Evolutionary conservation across 495 filamentous ascomycete species (phyloP).

Genomic region (Astrothelium subdiscretum): DNA sequence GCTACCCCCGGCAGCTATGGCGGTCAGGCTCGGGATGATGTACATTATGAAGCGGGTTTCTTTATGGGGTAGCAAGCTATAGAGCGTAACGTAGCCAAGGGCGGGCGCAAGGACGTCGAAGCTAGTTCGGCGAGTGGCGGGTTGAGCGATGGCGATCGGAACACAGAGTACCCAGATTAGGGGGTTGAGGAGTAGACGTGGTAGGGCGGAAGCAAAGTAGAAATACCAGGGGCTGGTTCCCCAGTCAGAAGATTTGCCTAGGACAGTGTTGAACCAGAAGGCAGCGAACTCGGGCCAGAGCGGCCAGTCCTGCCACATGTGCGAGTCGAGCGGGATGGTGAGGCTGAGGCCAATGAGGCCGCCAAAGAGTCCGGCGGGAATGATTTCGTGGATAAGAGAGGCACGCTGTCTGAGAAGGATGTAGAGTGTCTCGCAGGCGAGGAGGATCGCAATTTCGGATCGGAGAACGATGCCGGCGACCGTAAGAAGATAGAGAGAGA

Average conservation of each 20-base stretch:
- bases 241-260: slow-evolving; percentile 69
- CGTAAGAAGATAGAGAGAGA: slow-evolving; percentile 63
- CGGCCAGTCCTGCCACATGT: slow-evolving; percentile 69
- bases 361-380: slow-evolving; percentile 58
- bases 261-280: slow-evolving; percentile 85
- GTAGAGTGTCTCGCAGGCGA: slow-evolving; percentile 44
- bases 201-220: slow-evolving; percentile 73
- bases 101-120: slow-evolving; percentile 51
- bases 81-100: slow-evolving; percentile 61
- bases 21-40: slow-evolving; percentile 67
- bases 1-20: slow-evolving; percentile 61
- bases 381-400: slow-evolving; percentile 42
- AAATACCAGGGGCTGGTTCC: slow-evolving; percentile 73
- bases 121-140: slow-evolving; percentile 36
- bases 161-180: slow-evolving; percentile 49
- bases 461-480: slow-evolving; percentile 79
- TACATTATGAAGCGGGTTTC: slow-evolving; percentile 96
- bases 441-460: slow-evolving; percentile 76
- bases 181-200: slow-evolving; percentile 75
- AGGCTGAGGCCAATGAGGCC: slow-evolving; percentile 46
- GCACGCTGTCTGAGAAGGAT: slow-evolving; percentile 46
- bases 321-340: slow-evolving; percentile 70
- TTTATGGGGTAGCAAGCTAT: slow-evolving; percentile 84
- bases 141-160: slow-evolving; percentile 48
- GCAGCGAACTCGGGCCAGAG: slow-evolving; percentile 85